phyloP scores from a whole-genome alignment of 2,329 filamentous ascomycete species.

The Fusarium pseudoanthophilum region DNA sequence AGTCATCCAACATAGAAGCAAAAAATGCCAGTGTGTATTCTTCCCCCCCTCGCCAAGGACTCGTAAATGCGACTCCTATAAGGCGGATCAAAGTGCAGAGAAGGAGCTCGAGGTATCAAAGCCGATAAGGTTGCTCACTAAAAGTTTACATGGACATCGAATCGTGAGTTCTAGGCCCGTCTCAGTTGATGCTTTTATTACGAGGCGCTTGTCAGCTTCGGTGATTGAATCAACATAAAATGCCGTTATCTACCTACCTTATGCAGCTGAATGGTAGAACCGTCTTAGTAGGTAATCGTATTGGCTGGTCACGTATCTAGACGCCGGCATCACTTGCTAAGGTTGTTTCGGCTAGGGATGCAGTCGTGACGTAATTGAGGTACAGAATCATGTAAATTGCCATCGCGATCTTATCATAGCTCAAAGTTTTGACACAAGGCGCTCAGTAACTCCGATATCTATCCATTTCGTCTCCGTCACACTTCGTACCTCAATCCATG shows the following conservation, averaged over 20 bases:
- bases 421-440: not conserved
- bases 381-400: not conserved
- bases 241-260: not conserved
- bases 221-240: not conserved
- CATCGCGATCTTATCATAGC: not conserved
- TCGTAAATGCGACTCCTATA: not conserved
- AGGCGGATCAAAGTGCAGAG: not conserved
- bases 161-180: not conserved
- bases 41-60: not conserved
- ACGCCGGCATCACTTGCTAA: conserved; percentile 52
- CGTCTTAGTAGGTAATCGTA: not conserved
- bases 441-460: not conserved
- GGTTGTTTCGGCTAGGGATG: conserved; percentile 46
- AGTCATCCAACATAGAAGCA: not conserved
- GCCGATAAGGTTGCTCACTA: not conserved
- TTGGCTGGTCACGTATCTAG: conserved; percentile 24
- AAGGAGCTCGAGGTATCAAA: not conserved
- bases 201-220: not conserved
- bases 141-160: not conserved
- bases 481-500: not conserved
- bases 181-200: too few relatives aligned
- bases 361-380: not conserved
- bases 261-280: not conserved
- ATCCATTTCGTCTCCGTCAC: not conserved
- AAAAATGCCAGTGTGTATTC: not conserved